phyloP scores from a whole-genome alignment of 2,329 filamentous ascomycete genomes.

The Colletotrichum gloeosporioides region DNA sequence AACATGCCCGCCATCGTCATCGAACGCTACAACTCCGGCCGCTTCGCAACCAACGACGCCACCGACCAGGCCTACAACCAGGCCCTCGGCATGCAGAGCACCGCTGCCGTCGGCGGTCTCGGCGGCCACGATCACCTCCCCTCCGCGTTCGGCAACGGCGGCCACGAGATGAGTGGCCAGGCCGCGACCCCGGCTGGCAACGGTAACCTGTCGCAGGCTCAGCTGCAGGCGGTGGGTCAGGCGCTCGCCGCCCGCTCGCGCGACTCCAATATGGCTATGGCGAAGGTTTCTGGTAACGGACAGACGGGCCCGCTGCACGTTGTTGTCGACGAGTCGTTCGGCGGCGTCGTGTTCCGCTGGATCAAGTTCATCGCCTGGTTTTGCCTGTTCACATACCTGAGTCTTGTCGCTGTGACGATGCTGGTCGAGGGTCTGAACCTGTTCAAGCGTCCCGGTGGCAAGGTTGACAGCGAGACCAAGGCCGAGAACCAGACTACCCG shows the following conservation, averaged over 20 bases:
- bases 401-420: constrained; percentile 79
- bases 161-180: constrained; percentile 29
- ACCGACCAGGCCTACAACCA: constrained; percentile 82
- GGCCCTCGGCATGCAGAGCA: constrained; percentile 61
- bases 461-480: constrained; percentile 83
- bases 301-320: constrained; percentile 88
- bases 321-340: constrained; percentile 88
- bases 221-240: constrained; percentile 81
- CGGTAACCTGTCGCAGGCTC: constrained; percentile 58
- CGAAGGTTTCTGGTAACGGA: constrained; percentile 64
- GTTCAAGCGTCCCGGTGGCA: constrained; percentile 78
- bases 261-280: constrained; percentile 68
- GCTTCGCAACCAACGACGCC: constrained; percentile 80
- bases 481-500: constrained; percentile 90
- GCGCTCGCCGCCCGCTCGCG: constrained; percentile 76
- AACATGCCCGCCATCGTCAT: constrained; percentile 94
- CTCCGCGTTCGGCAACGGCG: constrained; percentile 20
- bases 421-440: constrained; percentile 81
- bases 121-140: constrained; percentile 9
- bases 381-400: constrained; percentile 78
- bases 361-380: constrained; percentile 86
- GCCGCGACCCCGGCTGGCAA: constrained; percentile 29
- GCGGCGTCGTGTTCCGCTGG: constrained; percentile 86
- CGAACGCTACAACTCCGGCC: constrained; percentile 85
- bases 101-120: constrained; percentile 11